phyloP scores from a whole-genome alignment of 1,139 yeast species.

The Protomyces pachydermus region DNA sequence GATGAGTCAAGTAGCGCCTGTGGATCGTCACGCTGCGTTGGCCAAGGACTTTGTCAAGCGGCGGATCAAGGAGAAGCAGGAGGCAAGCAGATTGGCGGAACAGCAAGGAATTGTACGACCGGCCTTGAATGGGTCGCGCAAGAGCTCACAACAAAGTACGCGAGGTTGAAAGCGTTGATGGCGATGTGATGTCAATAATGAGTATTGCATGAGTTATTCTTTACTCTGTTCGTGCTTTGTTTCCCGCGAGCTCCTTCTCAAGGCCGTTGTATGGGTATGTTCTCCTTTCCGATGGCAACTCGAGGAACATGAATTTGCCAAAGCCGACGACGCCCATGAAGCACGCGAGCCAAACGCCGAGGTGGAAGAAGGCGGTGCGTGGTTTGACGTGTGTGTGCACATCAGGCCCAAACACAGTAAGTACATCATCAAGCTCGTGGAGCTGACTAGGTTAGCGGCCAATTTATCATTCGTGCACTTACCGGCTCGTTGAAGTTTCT shows the following conservation, averaged over 20 bases:
- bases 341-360: slow-evolving; percentile 47
- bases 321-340: slow-evolving; percentile 54
- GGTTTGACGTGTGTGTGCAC: slow-evolving; percentile 59
- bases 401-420: slow-evolving; percentile 87
- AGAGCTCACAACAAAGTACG: no score
- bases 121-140: no score
- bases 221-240: not conserved
- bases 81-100: not conserved
- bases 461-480: slow-evolving; percentile 6
- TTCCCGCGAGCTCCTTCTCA: not conserved
- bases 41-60: not conserved
- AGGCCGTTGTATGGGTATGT: slow-evolving; percentile 23
- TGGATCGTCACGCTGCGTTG: not conserved
- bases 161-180: no score
- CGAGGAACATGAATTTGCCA: slow-evolving; percentile 42
- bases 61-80: not conserved
- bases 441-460: slow-evolving; percentile 36
- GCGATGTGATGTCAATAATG: no score
- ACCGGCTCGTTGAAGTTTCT: slow-evolving; percentile 68
- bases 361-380: slow-evolving; percentile 50
- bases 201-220: no score
- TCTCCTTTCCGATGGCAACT: slow-evolving; percentile 16
- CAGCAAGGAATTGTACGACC: not conserved
- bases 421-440: slow-evolving; percentile 63
- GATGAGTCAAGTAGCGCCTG: not conserved